Percentiles rank a stretch among this genome's conserved stretches.
These are phyloP conservation scores for Penicillium desertorum DNA, from an alignment of 495 filamentous ascomycete genomes.

Conservation along the genomic window DNA sequence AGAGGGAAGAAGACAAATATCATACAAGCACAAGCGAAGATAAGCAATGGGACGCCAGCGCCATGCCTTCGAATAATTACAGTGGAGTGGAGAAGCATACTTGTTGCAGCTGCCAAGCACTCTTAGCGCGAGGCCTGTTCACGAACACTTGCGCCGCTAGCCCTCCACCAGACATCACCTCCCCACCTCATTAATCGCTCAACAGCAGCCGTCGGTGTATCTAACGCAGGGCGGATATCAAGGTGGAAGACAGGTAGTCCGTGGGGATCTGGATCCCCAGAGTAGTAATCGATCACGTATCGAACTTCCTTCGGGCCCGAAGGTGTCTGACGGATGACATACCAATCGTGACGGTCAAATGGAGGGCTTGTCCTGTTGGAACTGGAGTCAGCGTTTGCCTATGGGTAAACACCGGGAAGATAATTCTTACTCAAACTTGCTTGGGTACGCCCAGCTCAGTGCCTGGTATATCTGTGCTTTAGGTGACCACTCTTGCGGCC, in stretches of 20 bases:
- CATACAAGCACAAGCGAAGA: constrained; percentile 10
- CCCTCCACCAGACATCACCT: constrained; percentile 89
- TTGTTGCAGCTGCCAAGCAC: neutral
- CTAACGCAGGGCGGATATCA: constrained; percentile 93
- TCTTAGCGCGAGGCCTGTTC: constrained; percentile 23
- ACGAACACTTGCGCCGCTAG: constrained; percentile 68
- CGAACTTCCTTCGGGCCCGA: constrained; percentile 70
- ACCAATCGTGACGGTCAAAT: constrained; percentile 99
- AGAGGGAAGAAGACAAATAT: constrained; percentile 14
- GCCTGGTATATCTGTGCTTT: constrained; percentile 80
- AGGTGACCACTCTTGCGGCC: constrained; percentile 84
- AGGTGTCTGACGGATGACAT: constrained; percentile 67
- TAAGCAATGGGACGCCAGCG: constrained; percentile 27
- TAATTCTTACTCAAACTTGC: constrained; percentile 64
- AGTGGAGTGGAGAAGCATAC: constrained; percentile 32
- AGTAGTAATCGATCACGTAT: constrained; percentile 99
- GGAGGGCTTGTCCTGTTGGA: constrained; percentile 68
- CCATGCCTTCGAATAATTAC: constrained; percentile 30
- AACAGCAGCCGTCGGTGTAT: constrained; percentile 71
- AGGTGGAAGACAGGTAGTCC: constrained; percentile 96
- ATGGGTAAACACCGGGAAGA: neutral
- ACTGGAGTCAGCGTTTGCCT: constrained; percentile 13
- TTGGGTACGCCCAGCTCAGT: constrained; percentile 75
- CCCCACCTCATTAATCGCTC: constrained; percentile 90
- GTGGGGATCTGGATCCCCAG: constrained; percentile 77